Conservation (phyloP, 148 eudicot species). For the Drosera capensis region DNA sequence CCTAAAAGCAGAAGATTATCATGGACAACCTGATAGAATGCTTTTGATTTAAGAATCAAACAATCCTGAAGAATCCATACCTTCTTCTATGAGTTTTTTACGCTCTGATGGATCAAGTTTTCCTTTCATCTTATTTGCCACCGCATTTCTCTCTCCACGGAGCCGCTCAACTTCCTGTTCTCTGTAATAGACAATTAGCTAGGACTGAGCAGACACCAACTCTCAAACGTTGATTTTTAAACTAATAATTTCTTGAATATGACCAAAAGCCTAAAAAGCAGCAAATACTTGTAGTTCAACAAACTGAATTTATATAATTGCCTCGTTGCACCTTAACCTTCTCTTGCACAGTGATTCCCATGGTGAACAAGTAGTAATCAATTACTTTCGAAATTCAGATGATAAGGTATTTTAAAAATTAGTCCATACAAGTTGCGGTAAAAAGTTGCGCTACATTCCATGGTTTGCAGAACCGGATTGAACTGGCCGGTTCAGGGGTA, state of each 20-base stretch:
- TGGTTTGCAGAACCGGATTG: too few relatives aligned
- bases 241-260: not conserved
- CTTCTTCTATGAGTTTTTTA: conserved; percentile 78
- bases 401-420: too few relatives aligned
- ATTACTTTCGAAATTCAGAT: too few relatives aligned
- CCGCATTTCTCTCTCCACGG: conserved; percentile 80
- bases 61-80: conserved; percentile 16
- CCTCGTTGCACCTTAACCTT: too few relatives aligned
- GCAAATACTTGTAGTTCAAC: too few relatives aligned
- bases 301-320: too few relatives aligned
- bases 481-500: too few relatives aligned
- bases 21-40: not conserved
- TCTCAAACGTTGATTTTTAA: conserved; percentile 5
- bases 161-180: conserved; percentile 92
- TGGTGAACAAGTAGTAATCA: too few relatives aligned
- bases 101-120: conserved; percentile 73
- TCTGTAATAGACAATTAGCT: conserved; percentile 77
- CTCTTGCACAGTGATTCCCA: too few relatives aligned
- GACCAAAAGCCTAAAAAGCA: too few relatives aligned
- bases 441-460: too few relatives aligned
- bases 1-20: conserved; percentile 27
- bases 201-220: conserved; percentile 25
- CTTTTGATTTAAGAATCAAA: conserved; percentile 3
- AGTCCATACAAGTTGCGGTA: too few relatives aligned
- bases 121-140: conserved; percentile 92